A percentile compares a stretch with the other conserved stretches of the same genome.
Conservation (phyloP, 208 protist genomes). For the Trypanosoma caninum region DNA sequence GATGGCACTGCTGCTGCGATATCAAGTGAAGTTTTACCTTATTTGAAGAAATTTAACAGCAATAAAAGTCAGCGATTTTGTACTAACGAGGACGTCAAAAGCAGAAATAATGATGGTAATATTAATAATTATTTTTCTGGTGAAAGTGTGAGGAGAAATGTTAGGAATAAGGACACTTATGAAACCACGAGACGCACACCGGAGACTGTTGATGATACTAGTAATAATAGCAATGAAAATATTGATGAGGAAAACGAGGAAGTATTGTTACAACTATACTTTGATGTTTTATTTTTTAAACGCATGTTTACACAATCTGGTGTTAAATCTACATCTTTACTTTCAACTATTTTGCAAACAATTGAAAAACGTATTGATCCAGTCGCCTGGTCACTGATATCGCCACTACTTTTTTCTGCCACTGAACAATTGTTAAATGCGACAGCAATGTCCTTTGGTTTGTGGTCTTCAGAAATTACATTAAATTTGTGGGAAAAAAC, state of each 20-base stretch:
- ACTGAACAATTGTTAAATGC: conserved; percentile 14
- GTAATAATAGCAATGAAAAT: not conserved
- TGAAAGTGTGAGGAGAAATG: too few species aligned
- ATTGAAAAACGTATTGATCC: conserved; percentile 23
- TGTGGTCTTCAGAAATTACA: conserved; percentile 4
- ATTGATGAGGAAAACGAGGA: conserved; percentile 12
- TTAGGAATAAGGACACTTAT: too few species aligned
- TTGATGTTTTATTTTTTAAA: conserved; percentile 26
- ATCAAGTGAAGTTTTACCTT: conserved; percentile 14
- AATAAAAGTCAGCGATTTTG: too few species aligned
- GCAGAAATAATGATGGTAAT: too few species aligned
- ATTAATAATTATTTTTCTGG: too few species aligned
- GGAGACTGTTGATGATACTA: not conserved
- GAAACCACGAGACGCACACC: too few species aligned
- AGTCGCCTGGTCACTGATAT: conserved; percentile 13
- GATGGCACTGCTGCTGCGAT: conserved; percentile 7
- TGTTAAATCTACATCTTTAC: not conserved
- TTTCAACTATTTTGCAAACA: conserved; percentile 1
- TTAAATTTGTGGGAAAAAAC: conserved; percentile 6
- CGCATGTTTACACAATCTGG: not conserved
- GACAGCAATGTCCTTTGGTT: conserved; percentile 26
- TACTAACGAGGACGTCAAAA: too few species aligned
- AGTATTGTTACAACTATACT: conserved; percentile 31
- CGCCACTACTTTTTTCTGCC: conserved; percentile 15
- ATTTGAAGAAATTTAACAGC: not conserved